These are phyloP conservation scores for Leccinum incarnatum DNA, from an alignment of 768 basidiomycete species.

Conservation along the genomic window DNA sequence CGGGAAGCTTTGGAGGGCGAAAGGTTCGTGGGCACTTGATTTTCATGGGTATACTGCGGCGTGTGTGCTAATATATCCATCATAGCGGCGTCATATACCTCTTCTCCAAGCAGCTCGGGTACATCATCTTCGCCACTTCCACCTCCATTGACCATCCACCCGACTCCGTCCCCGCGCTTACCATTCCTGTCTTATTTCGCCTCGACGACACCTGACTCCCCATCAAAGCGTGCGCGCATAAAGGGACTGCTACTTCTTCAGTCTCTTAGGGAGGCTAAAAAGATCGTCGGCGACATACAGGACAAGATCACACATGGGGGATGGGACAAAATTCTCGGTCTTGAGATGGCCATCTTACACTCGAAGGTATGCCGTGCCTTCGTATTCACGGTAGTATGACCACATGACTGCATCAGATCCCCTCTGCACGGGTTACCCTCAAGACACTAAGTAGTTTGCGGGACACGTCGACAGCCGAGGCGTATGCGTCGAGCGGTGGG, in stretches of 20 bases:
- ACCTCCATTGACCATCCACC: neutral
- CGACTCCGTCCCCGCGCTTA: slow-evolving; percentile 4
- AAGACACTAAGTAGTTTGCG: slow-evolving; percentile 61
- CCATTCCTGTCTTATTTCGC: slow-evolving; percentile 64
- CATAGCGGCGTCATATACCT: slow-evolving; percentile 53
- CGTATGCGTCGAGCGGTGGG: slow-evolving; percentile 82
- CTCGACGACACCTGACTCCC: slow-evolving; percentile 79
- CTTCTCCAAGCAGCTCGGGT: slow-evolving; percentile 20
- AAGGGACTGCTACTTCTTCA: slow-evolving; percentile 80
- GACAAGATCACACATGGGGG: slow-evolving; percentile 15
- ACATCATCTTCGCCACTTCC: slow-evolving; percentile 4
- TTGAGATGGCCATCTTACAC: slow-evolving; percentile 77
- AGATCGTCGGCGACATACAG: slow-evolving; percentile 18
- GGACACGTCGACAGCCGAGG: slow-evolving; percentile 77
- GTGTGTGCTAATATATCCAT: neutral
- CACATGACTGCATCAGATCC: slow-evolving; percentile 3
- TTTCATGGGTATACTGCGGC: neutral
- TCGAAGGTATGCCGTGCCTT: slow-evolving; percentile 55
- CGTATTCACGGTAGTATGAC: neutral
- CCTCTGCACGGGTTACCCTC: slow-evolving; percentile 46
- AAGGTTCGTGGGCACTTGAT: slow-evolving; percentile 41
- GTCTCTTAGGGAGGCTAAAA: slow-evolving; percentile 20
- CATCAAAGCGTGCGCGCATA: slow-evolving; percentile 67
- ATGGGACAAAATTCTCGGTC: slow-evolving; percentile 51
- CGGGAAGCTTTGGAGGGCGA: slow-evolving; percentile 68